Conservation (phyloP, 1,284 basidiomycete species). For the Cryptococcus floricola region DNA sequence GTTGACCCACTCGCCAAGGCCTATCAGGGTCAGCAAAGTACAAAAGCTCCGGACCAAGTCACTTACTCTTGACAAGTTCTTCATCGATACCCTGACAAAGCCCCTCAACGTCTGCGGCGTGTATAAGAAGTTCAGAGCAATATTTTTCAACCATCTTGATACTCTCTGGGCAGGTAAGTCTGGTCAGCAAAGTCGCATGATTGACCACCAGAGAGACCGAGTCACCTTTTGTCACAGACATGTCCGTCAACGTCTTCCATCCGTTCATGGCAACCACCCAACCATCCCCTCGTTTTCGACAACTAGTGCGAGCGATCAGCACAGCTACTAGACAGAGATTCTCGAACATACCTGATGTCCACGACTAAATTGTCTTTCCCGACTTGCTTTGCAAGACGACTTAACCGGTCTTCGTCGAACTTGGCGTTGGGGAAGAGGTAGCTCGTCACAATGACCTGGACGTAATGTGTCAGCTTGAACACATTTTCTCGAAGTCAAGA, state of each 20-base stretch:
- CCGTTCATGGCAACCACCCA: constrained; percentile 99
- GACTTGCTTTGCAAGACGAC: constrained; percentile 61
- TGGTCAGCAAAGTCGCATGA: background rate
- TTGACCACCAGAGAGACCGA: background rate
- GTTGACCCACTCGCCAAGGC: constrained; percentile 82
- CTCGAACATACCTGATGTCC: constrained; percentile 71
- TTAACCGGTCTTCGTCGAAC: constrained; percentile 72
- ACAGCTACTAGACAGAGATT: background rate
- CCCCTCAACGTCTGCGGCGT: constrained; percentile 97
- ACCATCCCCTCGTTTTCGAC: constrained; percentile 66
- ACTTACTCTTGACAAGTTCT: constrained; percentile 74
- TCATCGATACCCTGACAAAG: constrained; percentile 95
- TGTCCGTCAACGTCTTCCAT: constrained; percentile 95
- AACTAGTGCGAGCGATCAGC: constrained; percentile 56
- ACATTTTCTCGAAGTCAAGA: background rate
- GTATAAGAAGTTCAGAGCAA: constrained; percentile 85
- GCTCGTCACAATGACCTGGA: constrained; percentile 91
- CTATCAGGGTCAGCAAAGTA: constrained; percentile 51
- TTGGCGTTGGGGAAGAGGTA: constrained; percentile 80
- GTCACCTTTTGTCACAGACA: constrained; percentile 79
- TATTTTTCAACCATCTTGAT: constrained; percentile 35
- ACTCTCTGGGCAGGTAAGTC: constrained; percentile 19
- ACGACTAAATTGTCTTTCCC: constrained; percentile 88
- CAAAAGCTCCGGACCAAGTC: background rate
- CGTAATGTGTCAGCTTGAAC: background rate